Evolutionary conservation across 306 rosid genomes (phyloP).

Genomic region (Begonia loranthoides): DNA sequence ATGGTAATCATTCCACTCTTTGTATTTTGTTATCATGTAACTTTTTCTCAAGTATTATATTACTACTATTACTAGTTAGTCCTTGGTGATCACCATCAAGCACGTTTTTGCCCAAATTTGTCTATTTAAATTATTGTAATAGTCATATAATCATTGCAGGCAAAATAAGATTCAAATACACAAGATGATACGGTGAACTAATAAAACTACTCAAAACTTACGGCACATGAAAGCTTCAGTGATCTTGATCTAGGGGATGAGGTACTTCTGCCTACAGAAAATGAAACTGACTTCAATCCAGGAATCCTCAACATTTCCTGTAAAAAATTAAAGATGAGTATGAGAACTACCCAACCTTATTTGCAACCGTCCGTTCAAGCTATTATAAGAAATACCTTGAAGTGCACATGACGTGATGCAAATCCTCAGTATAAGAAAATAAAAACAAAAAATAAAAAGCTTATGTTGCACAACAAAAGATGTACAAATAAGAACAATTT

Average conservation of each 20-base stretch:
- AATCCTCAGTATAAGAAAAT: not conserved
- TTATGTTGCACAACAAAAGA: not conserved
- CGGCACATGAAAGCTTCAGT: constrained; percentile 46
- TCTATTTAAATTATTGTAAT: no score
- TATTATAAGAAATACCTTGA: not conserved
- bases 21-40: no score
- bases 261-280: constrained; percentile 24
- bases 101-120: no score
- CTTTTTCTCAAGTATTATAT: no score
- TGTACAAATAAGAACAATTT: no score
- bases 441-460: not conserved
- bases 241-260: constrained; percentile 22
- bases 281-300: constrained; percentile 14
- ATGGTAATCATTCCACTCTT: no score
- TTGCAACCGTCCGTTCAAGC: no score
- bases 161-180: no score
- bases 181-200: not conserved
- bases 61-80: no score
- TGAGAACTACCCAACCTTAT: no score
- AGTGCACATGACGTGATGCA: constrained; percentile 2
- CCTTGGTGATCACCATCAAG: no score
- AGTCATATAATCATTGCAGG: no score
- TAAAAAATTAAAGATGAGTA: constrained; percentile 6
- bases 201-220: constrained; percentile 17
- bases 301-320: constrained; percentile 23